Evolutionary conservation across 139 green algal genomes (phyloP).

Genomic region (Tetradesmus obliquus): DNA sequence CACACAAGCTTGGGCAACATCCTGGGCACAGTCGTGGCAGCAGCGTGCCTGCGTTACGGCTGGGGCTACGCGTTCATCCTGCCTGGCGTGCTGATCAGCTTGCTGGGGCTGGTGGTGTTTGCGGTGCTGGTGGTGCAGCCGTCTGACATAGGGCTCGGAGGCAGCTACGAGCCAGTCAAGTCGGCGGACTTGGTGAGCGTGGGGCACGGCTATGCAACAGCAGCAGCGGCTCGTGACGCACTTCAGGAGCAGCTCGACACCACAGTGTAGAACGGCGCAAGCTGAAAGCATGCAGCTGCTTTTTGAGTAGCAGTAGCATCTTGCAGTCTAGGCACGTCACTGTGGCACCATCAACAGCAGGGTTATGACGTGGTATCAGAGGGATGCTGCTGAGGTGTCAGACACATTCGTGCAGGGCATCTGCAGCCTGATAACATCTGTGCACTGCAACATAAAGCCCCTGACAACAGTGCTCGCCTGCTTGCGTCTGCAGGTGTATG

Average conservation of each 20-base stretch:
- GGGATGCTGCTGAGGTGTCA: too few species aligned
- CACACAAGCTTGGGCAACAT: slow-evolving; percentile 98
- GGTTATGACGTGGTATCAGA: too few species aligned
- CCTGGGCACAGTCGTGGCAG: slow-evolving; percentile 85
- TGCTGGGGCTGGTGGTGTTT: slow-evolving; percentile 70
- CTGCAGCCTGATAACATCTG: too few species aligned
- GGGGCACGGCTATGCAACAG: neutral
- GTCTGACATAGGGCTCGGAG: slow-evolving; percentile 75
- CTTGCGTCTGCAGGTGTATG: slow-evolving; percentile 13
- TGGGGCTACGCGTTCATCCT: slow-evolving; percentile 95
- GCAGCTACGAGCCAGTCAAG: slow-evolving; percentile 48
- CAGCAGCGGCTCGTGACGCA: neutral
- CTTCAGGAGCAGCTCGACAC: neutral
- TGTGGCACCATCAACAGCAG: too few species aligned
- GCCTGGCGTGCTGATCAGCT: slow-evolving; percentile 76
- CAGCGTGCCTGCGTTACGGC: slow-evolving; percentile 75
- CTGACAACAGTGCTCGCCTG: neutral
- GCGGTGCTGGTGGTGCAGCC: slow-evolving; percentile 87
- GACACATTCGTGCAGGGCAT: too few species aligned
- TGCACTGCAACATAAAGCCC: too few species aligned
- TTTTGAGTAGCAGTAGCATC: too few species aligned
- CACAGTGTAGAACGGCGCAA: too few species aligned
- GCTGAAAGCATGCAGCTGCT: too few species aligned
- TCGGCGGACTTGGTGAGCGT: neutral
- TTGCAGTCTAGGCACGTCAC: too few species aligned